Percentiles rank a stretch among this genome's conserved stretches.
Evolutionary conservation across 2,329 filamentous ascomycete species (phyloP).

Genomic region (Ceratocystis cubensis): DNA sequence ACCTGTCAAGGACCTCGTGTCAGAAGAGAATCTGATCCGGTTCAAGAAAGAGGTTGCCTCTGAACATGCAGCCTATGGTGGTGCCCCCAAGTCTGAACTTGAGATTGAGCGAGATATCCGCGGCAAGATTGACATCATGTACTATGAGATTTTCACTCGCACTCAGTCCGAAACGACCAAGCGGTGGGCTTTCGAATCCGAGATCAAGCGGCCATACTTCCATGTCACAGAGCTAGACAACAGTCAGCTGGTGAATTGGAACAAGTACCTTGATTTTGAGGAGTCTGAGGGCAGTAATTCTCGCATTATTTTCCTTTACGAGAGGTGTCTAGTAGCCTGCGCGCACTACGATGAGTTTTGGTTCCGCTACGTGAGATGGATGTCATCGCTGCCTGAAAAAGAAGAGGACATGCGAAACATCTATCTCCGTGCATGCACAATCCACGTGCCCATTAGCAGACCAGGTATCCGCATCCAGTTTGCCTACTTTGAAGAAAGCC

Average conservation of each 20-base stretch:
- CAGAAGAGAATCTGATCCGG: conserved; percentile 52
- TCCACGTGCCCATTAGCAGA: conserved; percentile 77
- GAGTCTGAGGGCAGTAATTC: conserved; percentile 68
- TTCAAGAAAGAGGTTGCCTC: conserved; percentile 61
- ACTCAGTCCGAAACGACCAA: conserved; percentile 84
- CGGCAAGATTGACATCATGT: conserved; percentile 63
- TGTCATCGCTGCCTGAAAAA: conserved; percentile 66
- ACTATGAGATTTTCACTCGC: conserved; percentile 65
- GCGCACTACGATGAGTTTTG: conserved; percentile 97
- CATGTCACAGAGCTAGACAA: conserved; percentile 89
- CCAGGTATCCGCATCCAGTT: conserved; percentile 79
- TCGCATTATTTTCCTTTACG: conserved; percentile 73
- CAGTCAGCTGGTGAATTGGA: conserved; percentile 75
- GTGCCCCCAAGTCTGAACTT: conserved; percentile 49
- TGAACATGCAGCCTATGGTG: conserved; percentile 43
- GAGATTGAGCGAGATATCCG: conserved; percentile 78
- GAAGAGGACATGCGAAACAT: conserved; percentile 86
- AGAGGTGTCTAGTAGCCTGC: conserved; percentile 83
- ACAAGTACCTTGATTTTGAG: conserved; percentile 93
- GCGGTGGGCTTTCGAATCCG: conserved; percentile 87
- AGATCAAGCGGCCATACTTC: conserved; percentile 93
- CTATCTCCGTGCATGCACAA: conserved; percentile 70
- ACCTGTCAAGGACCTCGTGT: conserved; percentile 60
- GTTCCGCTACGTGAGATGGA: conserved; percentile 95
- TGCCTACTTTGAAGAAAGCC: conserved; percentile 87